Evolutionary conservation across 345 rosid genomes (phyloP).

Genomic region (Raphanus raphanistrum): DNA sequence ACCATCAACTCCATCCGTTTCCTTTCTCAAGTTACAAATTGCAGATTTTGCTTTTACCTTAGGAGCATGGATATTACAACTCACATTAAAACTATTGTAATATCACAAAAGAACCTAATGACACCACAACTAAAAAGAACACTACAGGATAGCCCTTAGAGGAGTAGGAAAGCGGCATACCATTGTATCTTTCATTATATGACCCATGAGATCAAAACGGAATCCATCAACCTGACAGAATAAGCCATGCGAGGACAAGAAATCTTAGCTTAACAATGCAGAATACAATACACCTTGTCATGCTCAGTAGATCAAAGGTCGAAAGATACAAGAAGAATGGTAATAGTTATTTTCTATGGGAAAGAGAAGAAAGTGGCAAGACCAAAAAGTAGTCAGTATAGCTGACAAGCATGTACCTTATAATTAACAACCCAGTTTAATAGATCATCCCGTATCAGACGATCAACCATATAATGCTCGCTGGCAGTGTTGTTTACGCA

Average conservation of each 20-base stretch:
- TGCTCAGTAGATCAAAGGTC: conserved; percentile 16
- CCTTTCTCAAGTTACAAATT: conserved; percentile 61
- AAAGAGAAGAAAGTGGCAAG: conserved; percentile 9
- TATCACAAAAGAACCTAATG: conserved; percentile 3
- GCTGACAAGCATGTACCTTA: conserved; percentile 57
- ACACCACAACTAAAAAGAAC: conserved; percentile 4
- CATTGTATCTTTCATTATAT: conserved; percentile 87
- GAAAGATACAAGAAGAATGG: background rate
- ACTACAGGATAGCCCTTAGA: conserved; percentile 4
- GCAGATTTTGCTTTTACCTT: conserved; percentile 77
- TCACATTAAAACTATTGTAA: background rate
- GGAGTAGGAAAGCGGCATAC: conserved; percentile 47
- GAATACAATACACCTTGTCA: conserved; percentile 10
- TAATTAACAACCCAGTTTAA: conserved; percentile 77
- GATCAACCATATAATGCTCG: conserved; percentile 94
- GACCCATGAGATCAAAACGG: conserved; percentile 98
- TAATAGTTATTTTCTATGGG: background rate
- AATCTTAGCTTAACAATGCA: background rate
- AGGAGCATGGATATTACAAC: conserved; percentile 20
- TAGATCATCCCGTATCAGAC: conserved; percentile 83
- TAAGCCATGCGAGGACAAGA: conserved; percentile 13
- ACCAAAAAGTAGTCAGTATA: conserved; percentile 1
- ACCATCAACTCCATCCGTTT: conserved; percentile 81
- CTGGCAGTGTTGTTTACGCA: conserved; percentile 95
- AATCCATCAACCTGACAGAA: conserved; percentile 87